phyloP scores from a whole-genome alignment of 768 basidiomycete genomes.

The Pleurotus eryngii region DNA sequence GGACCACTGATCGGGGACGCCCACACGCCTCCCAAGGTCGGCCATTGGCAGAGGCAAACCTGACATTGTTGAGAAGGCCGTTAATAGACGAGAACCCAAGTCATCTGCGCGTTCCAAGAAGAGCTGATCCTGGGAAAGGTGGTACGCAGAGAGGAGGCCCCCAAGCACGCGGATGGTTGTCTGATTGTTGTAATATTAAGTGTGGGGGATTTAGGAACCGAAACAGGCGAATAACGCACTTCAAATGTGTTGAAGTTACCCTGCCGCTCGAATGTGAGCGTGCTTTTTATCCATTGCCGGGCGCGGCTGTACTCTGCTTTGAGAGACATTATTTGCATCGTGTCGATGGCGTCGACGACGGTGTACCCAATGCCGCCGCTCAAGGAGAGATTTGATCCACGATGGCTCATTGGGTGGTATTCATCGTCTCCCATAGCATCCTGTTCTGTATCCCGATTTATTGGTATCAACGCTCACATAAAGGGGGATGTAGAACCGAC shows the following conservation, averaged over 20 bases:
- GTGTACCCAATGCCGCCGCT: slow-evolving; percentile 87
- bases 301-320: slow-evolving; percentile 76
- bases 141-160: slow-evolving; percentile 82
- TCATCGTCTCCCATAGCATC: slow-evolving; percentile 68
- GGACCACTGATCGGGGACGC: slow-evolving; percentile 57
- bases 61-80: slow-evolving; percentile 76
- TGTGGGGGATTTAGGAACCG: not conserved
- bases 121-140: slow-evolving; percentile 64
- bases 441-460: not conserved
- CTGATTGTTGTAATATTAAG: slow-evolving; percentile 32
- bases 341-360: slow-evolving; percentile 87
- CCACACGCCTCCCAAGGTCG: slow-evolving; percentile 63
- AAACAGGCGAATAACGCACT: slow-evolving; percentile 39
- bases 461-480: too few species aligned
- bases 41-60: slow-evolving; percentile 78
- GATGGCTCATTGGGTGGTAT: slow-evolving; percentile 78
- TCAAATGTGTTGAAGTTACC: slow-evolving; percentile 88
- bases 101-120: slow-evolving; percentile 78
- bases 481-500: not conserved
- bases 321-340: slow-evolving; percentile 83
- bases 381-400: slow-evolving; percentile 73
- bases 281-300: slow-evolving; percentile 67
- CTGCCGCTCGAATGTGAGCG: slow-evolving; percentile 76
- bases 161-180: slow-evolving; percentile 92
- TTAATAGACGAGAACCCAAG: slow-evolving; percentile 81